Evolutionary conservation across 352 stramenopile genomes (phyloP), one percentile per base, ranked within the genome.

Genomic region (Globisporangium spinosum): DNA sequence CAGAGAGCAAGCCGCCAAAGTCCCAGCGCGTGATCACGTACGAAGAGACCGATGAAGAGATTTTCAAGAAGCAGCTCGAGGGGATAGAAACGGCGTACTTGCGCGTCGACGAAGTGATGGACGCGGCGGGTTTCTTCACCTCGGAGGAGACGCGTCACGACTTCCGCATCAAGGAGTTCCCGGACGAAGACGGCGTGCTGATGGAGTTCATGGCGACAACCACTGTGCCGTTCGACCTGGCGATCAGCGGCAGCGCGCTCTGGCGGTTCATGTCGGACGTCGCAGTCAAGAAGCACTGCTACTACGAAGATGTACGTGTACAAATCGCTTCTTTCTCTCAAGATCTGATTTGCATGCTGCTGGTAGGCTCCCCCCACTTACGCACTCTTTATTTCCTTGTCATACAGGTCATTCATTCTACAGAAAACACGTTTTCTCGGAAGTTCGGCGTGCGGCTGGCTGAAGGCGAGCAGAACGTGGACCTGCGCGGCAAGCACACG

Each of bases 401-500:
- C 17, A 0, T 17, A 3, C 17, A 67, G 62, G 22, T 54, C 5
- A 32, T 45, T 20, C 32, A 43, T 0, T 38, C 29, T 20, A 62
- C 65, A 4, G 61, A 71, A 10, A 56, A 62, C 25, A 56, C 17
- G 9, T 58, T 58, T 7, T 57, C 59, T 4, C 43, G 60, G 17
- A 58, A 47, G 15, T 71, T 68, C 23, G 67, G 67, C 15, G 32
- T 71, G 34, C 54, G 58, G 0, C 17, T 64, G 51, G 7, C 8
- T 27, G 67, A 71, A 15, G 6, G 47, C 13, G 60, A 43, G 17
- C 71, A 80, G 22, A 55, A 70, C 12, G 74, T 78, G 0, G 70
- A 84, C 13, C 67, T 89, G 20, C 71, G 75, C 6, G 77, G 74
- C 17, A 81, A 85, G 40, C 66, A 83, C 40, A 83, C 75, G 10